Base-by-base conservation (phyloP, 1,284 basidiomycete genomes). In the Ceratobasidium sp. region DNA sequence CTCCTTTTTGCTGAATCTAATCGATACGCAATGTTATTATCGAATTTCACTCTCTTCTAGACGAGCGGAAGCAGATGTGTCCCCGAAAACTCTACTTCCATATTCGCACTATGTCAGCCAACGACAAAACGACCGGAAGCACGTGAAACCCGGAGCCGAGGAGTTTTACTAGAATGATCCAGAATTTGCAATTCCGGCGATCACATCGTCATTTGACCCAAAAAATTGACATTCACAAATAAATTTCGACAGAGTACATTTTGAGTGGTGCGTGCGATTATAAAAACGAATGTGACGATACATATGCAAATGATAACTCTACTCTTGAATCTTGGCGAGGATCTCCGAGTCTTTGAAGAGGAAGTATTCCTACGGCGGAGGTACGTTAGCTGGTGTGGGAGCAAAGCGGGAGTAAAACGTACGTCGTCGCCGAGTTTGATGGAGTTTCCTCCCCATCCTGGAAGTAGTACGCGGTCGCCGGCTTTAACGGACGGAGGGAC, bases 351-450 rank as follows among this genome's bases (percentile, higher is more conserved):
- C 96, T 80, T 91, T 93, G 88, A 97, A 98, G 71, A 98, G 82
- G 82, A 87, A 91, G 83, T 92, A 99, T 80, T 98, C 96, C 94
- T 96, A 76, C 12, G 68, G 57, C 27, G 53, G 45, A 15, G 13
- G 20, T 27, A 20, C 43, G 34, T 35, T 60, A 69, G 25, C 25
- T 13, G 50, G 38, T 47, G 22, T 40, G 22, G n/a, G 20, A 43
- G 40, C n/a, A 8, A 22, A 35, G 38, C 32, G 31, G 34, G 47
- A 57, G 60, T 12, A 67, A 15, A 32, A 86, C 91, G 75, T 76
- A 94, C 95, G 78, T 98, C 96, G 34, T 99, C 96, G 69, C 95
- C 96, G 65, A 99, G 88, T 82, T 98, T 99, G 82, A 99, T 96
- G 20, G 92, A 80, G 79, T 90, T 95, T 17, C 96, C 96, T 69